Base-by-base conservation (phyloP, 306 rosid genomes). In the Trifolium subterraneum region DNA sequence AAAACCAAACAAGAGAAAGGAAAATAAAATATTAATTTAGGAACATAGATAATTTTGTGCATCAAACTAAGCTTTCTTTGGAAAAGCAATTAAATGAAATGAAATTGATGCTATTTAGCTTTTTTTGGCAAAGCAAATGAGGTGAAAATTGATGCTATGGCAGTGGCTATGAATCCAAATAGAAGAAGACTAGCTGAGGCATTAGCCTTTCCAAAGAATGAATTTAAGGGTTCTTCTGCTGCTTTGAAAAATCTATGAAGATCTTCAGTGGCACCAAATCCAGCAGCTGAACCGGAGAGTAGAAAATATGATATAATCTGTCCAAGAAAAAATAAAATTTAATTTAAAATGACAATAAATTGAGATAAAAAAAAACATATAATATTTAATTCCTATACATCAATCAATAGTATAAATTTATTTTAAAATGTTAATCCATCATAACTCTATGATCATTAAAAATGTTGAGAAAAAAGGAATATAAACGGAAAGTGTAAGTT, bases 241-340 rank as follows among this genome's bases (percentile, higher is more conserved):
- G 4, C 16, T 9, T 44, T 63, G 48, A 66, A 10, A 4, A 8
- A 0, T 10, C 41, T 15, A 12, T 61, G 68, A 18, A 85, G 1
- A 54, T 88, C 96, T 8, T 59, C 31, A 0, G 87, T 67, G 15
- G 80, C 74, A 5, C 92, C 93, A 73, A 82, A 84, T 68, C 90
- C 96, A 16, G 92, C 90, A 1, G 87, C 90, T 8, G 89, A 78
- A 7, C 89, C 93, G 0, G 92, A 82, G 27, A 86, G 78, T 56
- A 90, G 42, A 45, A 87, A 3, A 38, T 85, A 90, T 52, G 92
- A 82, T 23, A 85, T 72, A 0, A 88, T 18, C 96, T 90, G 83
- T 27, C 4, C 56, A 77, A 3, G 1, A 54, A 44, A 58, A 0
- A 48, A 65, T 0, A 12, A 65, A 64, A 41, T 6, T 2, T 39